Evolutionary conservation across 1,284 basidiomycete genomes (phyloP).

Genomic region (Pisolithus thermaeus): DNA sequence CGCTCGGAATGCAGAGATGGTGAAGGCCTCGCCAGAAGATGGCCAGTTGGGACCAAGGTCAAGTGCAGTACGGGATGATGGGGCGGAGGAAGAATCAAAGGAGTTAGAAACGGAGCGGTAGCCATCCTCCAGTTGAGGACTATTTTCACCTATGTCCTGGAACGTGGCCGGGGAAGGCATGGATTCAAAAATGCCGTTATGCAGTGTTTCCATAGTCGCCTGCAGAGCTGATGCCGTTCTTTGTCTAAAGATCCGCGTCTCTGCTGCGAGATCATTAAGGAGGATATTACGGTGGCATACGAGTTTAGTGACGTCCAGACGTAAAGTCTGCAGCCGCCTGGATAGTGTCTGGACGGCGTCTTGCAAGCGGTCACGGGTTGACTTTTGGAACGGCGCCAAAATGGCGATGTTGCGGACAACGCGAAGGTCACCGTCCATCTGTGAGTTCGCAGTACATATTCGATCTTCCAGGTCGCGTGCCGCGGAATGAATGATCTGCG

Average conservation of each 20-base stretch:
- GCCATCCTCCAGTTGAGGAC: conserved; percentile 15
- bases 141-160: conserved; percentile 30
- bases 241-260: conserved; percentile 61
- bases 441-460: conserved; percentile 50
- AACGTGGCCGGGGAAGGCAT: conserved; percentile 31
- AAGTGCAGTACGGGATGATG: conserved; percentile 61
- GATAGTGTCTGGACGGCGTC: conserved; percentile 59
- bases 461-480: conserved; percentile 59
- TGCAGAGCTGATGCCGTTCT: conserved; percentile 68
- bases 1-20: conserved; percentile 27
- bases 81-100: conserved; percentile 45
- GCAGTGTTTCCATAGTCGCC: conserved; percentile 64
- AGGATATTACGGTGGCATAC: conserved; percentile 74
- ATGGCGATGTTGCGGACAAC: conserved; percentile 79
- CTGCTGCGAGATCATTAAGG: conserved; percentile 65
- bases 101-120: conserved; percentile 28
- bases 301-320: conserved; percentile 72
- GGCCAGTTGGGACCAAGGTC: conserved; percentile 51
- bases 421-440: conserved; percentile 67
- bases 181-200: conserved; percentile 33
- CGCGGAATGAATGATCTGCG: conserved; percentile 55
- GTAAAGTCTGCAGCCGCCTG: conserved; percentile 58
- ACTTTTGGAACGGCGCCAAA: conserved; percentile 80
- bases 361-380: conserved; percentile 74
- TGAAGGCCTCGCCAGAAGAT: conserved; percentile 32